Base-by-base conservation (phyloP, 1,139 yeast genomes). In the Blastobotrys apis region DNA sequence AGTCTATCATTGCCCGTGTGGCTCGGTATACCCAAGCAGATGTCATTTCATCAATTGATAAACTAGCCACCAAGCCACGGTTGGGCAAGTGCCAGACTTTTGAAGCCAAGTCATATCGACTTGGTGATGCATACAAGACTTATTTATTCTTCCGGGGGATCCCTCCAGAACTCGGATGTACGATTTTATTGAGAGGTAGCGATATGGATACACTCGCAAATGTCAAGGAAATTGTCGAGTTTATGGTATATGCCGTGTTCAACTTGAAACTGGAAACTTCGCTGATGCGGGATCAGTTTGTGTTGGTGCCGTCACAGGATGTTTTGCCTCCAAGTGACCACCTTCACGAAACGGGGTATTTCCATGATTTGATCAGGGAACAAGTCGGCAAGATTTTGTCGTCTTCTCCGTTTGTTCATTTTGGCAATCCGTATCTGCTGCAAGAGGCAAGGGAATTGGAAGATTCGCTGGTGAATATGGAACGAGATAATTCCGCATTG, bases 11-110 rank as follows among this genome's bases (percentile, higher is more conserved):
- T 40, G 85, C 83, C 54, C 72, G 95, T 48, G 75, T 92, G 10
- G 78, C 97, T 0, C 69, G 92, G 46, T 74, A 87, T 53, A 84
- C 96, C 0, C 81, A 78, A 44, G 92, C 95, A 0, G 96, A 88
- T 57, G 81, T 94, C 25, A 77, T 80, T 3, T 70, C 76, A 1
- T 79, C 88, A 0, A 76, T 81, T 50, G 88, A 83, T 53, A 74
- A 77, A 48, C 65, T 83, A 15, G 80, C 84, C 0, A 67, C 73
- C 36, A 65, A 73, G 57, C 79, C 85, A 2, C 68, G 67, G 17
- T 69, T 92, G 39, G 99, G 98, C 0, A 69, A 72, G 3, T 90
- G 97, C 63, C 77, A 73, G 5, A 62, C 66, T 19, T 84, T 92
- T 59, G 86, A 82, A 48, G 87, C 86, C 15, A 77, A 77, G 51